A percentile compares a stretch with the other conserved stretches of the same genome.
These are phyloP conservation scores for Monosporascus sp. DNA, from an alignment of 2,329 filamentous ascomycete genomes.

Conservation along the genomic window DNA sequence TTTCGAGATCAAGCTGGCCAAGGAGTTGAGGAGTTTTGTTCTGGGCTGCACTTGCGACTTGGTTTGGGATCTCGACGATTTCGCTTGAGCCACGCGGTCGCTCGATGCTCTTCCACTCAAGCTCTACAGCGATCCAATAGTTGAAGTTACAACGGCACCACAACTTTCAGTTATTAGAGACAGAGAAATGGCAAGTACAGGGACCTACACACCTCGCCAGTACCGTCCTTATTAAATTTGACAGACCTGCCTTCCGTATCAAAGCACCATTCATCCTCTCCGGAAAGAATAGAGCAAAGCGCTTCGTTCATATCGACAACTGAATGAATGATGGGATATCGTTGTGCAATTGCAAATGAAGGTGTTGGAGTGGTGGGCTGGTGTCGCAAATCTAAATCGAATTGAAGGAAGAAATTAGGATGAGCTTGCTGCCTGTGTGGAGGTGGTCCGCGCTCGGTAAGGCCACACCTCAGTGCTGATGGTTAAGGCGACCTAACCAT, in stretches of 20 bases:
- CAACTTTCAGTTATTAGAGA: slow-evolving; percentile 9
- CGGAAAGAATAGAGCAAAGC: slow-evolving; percentile 17
- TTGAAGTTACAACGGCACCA: slow-evolving; percentile 17
- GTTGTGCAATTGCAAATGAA: not conserved
- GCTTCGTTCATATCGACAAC: slow-evolving; percentile 16
- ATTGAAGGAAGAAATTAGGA: too few species aligned
- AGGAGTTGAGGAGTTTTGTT: slow-evolving; percentile 6
- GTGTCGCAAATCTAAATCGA: not conserved
- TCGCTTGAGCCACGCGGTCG: not conserved
- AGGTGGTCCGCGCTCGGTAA: too few species aligned
- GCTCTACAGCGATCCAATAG: slow-evolving; percentile 15
- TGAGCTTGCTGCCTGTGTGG: too few species aligned
- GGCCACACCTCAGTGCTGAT: too few species aligned
- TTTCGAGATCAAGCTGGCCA: slow-evolving; percentile 13
- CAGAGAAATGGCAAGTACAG: not conserved
- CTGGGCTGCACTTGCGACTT: not conserved
- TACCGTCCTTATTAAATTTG: slow-evolving; percentile 19
- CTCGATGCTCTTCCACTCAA: slow-evolving; percentile 15
- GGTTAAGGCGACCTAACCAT: too few species aligned
- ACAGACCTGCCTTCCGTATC: slow-evolving; percentile 16
- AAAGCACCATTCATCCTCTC: slow-evolving; percentile 15
- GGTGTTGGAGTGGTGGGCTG: not conserved
- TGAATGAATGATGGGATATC: not conserved
- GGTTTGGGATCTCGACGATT: slow-evolving; percentile 1
- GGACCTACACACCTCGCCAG: slow-evolving; percentile 15